These are phyloP conservation scores for Pythium dissimile DNA, from an alignment of 352 stramenopile species.

Conservation along the genomic window DNA sequence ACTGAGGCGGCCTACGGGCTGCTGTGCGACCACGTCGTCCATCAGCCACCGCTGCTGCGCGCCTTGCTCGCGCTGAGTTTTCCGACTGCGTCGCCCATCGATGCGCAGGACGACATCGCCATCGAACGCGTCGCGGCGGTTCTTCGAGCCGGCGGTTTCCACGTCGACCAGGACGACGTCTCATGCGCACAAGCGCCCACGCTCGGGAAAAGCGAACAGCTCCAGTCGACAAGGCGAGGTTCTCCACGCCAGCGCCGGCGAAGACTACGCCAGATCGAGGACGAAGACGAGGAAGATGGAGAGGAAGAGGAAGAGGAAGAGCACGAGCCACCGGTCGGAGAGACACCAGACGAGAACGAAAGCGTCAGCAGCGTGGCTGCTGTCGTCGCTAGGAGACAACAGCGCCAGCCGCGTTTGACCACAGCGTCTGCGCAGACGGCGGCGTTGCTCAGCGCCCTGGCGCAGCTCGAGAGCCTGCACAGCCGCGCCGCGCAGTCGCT, in stretches of 20 bases:
- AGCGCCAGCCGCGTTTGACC: conserved; percentile 4
- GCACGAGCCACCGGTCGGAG: no score
- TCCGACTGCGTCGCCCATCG: conserved; percentile 14
- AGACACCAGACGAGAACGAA: no score
- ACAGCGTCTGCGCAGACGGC: conserved; percentile 7
- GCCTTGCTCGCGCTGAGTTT: conserved; percentile 30
- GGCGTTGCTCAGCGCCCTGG: neutral
- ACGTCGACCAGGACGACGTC: neutral
- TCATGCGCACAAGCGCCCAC: no score
- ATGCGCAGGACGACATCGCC: conserved; percentile 11
- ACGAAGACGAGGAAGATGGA: conserved; percentile 10
- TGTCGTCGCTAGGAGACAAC: neutral
- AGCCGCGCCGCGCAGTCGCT: neutral
- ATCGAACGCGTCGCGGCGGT: conserved; percentile 14
- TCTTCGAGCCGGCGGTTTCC: conserved; percentile 37
- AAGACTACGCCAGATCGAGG: conserved; percentile 30
- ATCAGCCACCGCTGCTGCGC: conserved; percentile 52
- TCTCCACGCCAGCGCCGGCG: conserved; percentile 16
- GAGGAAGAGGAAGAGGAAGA: neutral
- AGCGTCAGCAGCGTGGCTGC: neutral
- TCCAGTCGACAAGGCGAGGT: neutral
- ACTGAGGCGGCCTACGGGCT: conserved; percentile 32
- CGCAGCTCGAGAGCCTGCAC: conserved; percentile 8
- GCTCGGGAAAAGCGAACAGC: no score
- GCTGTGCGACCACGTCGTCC: conserved; percentile 66